These are phyloP conservation scores for Malassezia japonica DNA, from an alignment of 1,284 basidiomycete species.

Conservation along the genomic window DNA sequence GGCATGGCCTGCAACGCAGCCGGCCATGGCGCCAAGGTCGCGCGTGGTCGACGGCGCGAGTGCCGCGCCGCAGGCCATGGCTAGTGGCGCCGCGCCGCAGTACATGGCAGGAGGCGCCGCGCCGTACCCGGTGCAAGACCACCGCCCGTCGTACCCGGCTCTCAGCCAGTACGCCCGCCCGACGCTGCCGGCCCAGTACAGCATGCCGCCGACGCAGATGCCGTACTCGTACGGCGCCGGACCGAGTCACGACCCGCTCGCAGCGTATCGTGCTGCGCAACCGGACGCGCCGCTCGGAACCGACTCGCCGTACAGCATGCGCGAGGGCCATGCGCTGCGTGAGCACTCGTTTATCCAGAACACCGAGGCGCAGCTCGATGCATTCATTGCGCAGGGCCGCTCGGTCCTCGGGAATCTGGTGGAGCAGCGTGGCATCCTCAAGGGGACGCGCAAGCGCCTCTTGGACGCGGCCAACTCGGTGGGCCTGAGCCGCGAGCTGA, in stretches of 20 bases:
- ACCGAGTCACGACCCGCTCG: conserved; percentile 23
- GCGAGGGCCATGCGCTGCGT: conserved; percentile 41
- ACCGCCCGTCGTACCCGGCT: background rate
- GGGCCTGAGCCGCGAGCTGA: conserved; percentile 43
- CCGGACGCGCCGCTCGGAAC: conserved; percentile 2
- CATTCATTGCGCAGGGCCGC: conserved; percentile 44
- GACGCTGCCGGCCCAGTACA: background rate
- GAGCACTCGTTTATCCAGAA: conserved; percentile 46
- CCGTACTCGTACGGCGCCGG: background rate
- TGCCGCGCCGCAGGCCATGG: too few relatives aligned
- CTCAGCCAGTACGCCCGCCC: background rate
- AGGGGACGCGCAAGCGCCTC: conserved; percentile 36
- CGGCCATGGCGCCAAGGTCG: too few relatives aligned
- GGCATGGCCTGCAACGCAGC: too few relatives aligned
- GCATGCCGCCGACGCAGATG: background rate
- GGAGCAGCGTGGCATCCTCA: conserved; percentile 45
- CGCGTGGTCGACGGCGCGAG: too few relatives aligned
- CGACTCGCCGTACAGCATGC: conserved; percentile 15
- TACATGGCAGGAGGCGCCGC: background rate
- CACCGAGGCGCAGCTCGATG: conserved; percentile 42
- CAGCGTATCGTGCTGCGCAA: conserved; percentile 40
- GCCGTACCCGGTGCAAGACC: background rate
- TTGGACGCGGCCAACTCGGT: conserved; percentile 43
- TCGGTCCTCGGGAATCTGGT: conserved; percentile 44
- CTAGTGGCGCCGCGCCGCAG: too few relatives aligned